A percentile compares a stretch with the other conserved stretches of the same genome.
phyloP scores from a whole-genome alignment of 345 rosid species.

The Brassica cretica region DNA sequence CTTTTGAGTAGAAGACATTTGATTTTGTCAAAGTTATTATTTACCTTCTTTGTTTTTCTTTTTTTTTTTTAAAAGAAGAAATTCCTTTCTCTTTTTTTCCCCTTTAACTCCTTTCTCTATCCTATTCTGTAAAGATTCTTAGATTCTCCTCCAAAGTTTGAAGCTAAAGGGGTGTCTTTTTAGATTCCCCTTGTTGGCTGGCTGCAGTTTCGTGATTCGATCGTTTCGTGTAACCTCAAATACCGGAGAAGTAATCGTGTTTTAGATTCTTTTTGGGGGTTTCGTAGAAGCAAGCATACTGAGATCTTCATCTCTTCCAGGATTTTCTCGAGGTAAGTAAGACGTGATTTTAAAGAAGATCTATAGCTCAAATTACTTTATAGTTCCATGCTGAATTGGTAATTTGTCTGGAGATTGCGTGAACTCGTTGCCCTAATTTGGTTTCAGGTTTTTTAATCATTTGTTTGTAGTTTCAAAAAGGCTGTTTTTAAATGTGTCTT shows the following conservation, averaged over 20 bases:
- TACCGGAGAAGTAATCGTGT: constrained; percentile 21
- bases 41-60: neutral
- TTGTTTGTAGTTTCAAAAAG: neutral
- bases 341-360: no score
- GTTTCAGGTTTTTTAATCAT: constrained; percentile 1
- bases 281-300: constrained; percentile 43
- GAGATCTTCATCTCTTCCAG: constrained; percentile 55
- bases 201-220: constrained; percentile 26
- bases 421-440: no score
- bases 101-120: constrained; percentile 10
- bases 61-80: neutral
- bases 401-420: no score
- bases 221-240: constrained; percentile 22
- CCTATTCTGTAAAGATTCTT: constrained; percentile 34
- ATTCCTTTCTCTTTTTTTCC: neutral
- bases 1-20: constrained; percentile 17
- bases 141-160: constrained; percentile 22
- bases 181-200: constrained; percentile 23
- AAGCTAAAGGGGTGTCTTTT: neutral
- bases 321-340: no score
- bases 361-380: no score
- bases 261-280: constrained; percentile 4
- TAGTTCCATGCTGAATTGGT: no score
- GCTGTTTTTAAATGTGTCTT: neutral
- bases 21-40: constrained; percentile 34